Base-by-base conservation (phyloP, 345 rosid genomes). In the Hibiscus tridactylites region DNA sequence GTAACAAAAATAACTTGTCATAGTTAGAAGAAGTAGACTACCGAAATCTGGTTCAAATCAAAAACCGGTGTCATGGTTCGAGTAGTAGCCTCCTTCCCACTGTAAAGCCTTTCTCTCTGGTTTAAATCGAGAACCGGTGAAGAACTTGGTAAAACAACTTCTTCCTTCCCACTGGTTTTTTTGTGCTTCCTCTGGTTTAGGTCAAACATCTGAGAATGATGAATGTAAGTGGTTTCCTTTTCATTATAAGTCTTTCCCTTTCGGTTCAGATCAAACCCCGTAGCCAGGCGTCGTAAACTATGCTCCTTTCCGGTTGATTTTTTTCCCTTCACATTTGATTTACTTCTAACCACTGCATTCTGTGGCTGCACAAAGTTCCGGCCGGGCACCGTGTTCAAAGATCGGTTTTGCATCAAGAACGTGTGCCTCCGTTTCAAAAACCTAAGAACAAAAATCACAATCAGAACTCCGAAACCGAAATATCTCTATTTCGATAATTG, bases 11-110 rank as follows among this genome's bases (percentile, higher is more conserved):
- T 21, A 39, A 31, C 16, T 15, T 17, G 13, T 2, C 21, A 59
- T 26, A 21, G 47, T 13, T 64, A 66, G 3, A 42, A 63, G 2
- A 42, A 61, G 54, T 71, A 31, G 46, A 72, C 71, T 88, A 94
- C 97, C 90, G 92, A 91, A 62, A 91, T 86, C 83, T 88, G 83
- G 79, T 95, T 95, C 49, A 95, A 86, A 86, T 95, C 99, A 61
- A 95, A 91, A 76, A 76, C 64, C 0, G 86, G 85, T 65, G 83
- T 76, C 52, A 61, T 73, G 76, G 77, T 76, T 56, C 26, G 71
- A 50, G 63, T 57, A 4, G 67, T 28, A 6, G 86, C 84, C 68
- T 83, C 97, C 71, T 81, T 89, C 59, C 80, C 78, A 62, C 68
- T 72, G 53, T 56, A 61, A 69, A 68, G 39, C 70, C 80, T 85